phyloP scores from a whole-genome alignment of 345 rosid genomes.

The Salix udensis region DNA sequence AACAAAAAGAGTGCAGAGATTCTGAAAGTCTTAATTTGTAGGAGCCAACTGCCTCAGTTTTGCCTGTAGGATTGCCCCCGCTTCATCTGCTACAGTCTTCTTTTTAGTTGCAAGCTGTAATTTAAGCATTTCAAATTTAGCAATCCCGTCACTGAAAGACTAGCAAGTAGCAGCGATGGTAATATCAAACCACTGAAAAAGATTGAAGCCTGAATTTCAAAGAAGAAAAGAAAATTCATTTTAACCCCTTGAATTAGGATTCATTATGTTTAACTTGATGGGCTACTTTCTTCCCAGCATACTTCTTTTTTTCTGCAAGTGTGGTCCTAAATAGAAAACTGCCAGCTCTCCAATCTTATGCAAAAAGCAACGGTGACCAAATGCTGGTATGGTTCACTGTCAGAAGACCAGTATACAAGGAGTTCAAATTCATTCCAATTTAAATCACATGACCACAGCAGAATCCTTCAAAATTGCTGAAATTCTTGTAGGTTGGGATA shows the following conservation, averaged over 20 bases:
- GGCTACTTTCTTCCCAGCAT: neutral
- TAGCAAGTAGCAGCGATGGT: neutral
- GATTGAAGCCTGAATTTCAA: neutral
- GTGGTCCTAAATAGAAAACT: neutral
- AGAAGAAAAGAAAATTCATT: neutral
- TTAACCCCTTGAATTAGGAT: neutral
- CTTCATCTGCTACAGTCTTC: constrained; percentile 86
- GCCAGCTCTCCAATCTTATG: neutral
- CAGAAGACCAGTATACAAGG: neutral
- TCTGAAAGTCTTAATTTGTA: constrained; percentile 5
- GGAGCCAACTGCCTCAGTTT: constrained; percentile 58
- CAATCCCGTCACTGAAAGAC: neutral
- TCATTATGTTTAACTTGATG: neutral
- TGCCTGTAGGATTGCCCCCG: constrained; percentile 60
- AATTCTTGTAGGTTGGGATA: neutral
- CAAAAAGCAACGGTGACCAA: neutral
- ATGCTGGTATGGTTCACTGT: neutral
- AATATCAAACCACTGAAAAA: neutral
- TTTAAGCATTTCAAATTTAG: constrained; percentile 4
- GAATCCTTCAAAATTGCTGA: neutral
- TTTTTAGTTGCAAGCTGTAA: constrained; percentile 84
- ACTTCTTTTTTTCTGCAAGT: neutral
- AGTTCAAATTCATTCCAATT: neutral
- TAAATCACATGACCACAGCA: neutral
- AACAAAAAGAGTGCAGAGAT: neutral